phyloP scores from a whole-genome alignment of 495 filamentous ascomycete genomes.

The Hypoxylon lienhwacheense region DNA sequence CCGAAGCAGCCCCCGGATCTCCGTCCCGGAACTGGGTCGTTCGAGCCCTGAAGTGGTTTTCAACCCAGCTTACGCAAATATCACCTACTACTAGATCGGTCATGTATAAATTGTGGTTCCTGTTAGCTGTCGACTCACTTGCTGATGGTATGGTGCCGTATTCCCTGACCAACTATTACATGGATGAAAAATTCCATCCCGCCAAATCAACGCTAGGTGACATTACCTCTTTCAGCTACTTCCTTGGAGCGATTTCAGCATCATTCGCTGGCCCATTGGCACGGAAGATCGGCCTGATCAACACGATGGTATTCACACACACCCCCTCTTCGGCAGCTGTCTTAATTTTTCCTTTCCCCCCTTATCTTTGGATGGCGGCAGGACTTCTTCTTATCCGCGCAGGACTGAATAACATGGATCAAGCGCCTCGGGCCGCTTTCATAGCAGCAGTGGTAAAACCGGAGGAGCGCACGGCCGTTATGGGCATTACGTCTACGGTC shows the following conservation, averaged over 20 bases:
- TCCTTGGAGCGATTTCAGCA: conserved; percentile 68
- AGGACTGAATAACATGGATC: conserved; percentile 76
- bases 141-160: conserved; percentile 76
- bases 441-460: conserved; percentile 70
- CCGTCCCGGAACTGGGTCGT: conserved; percentile 24
- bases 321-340: conserved; percentile 75
- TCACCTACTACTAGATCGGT: conserved; percentile 59
- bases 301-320: conserved; percentile 88
- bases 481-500: conserved; percentile 70
- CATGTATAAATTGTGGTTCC: conserved; percentile 69
- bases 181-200: conserved; percentile 73
- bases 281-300: conserved; percentile 75
- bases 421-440: conserved; percentile 78
- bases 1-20: conserved; percentile 7
- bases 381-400: conserved; percentile 70
- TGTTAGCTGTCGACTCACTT: conserved; percentile 77
- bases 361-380: conserved; percentile 56
- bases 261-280: conserved; percentile 75
- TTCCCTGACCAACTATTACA: conserved; percentile 75
- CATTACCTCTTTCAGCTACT: conserved; percentile 66
- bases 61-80: conserved; percentile 51
- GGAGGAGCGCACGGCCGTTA: conserved; percentile 75
- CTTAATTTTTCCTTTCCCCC: conserved; percentile 66
- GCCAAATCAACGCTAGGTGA: conserved; percentile 69
- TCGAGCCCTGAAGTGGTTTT: conserved; percentile 36